Base-by-base conservation (phyloP, 1,139 yeast genomes). In the Blastobotrys apis region DNA sequence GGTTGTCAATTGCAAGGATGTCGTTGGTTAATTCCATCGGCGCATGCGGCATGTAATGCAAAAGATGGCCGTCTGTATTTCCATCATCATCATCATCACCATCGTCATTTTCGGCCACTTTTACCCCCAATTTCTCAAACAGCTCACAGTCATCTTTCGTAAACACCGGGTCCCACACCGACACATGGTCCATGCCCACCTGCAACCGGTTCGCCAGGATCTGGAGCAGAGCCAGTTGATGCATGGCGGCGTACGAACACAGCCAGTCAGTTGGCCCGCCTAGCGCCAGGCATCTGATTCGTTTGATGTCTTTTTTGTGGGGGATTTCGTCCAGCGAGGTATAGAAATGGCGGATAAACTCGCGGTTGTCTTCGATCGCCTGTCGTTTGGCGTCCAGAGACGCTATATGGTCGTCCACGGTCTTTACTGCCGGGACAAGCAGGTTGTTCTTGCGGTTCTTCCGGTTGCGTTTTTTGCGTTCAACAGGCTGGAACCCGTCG, bases 1-100 rank as follows among this genome's bases (percentile, higher is more conserved):
- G 12, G 13, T 5, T 19, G 8, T n/a, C 25, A 13, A 5, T 6
- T 12, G 6, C 27, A 4, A 81, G 51, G 1, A 81, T 53, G 1
- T 47, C 34, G 37, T 80, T 76, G 1, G 84, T 78, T 10, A 84
- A 63, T 5, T 66, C 69, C 33, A 82, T 63, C 0, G 88, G 86
- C 0, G 90, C 90, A 63, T 85, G 95, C 0, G 94, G 94, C 45
- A 84, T 69, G 55, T 77, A 84, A 53, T 68, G 78, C 1, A 82
- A 59, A 0, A 68, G 64, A 8, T 25, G 16, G 23, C 19, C 12
- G 5, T 26, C n/a, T 9, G 15, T 17, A 15, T 25, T 5, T 2
- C 15, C 6, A 19, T 33, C 27, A 9, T 33, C 27, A 9, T 33
- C 37, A n/a, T 33, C 27, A 4, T 32, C 32, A 12, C 10, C n/a